Percentiles rank a stretch among this genome's conserved stretches.
Evolutionary conservation across 2,329 filamentous ascomycete genomes (phyloP).

Genomic region (Trichophyton benhamiae): DNA sequence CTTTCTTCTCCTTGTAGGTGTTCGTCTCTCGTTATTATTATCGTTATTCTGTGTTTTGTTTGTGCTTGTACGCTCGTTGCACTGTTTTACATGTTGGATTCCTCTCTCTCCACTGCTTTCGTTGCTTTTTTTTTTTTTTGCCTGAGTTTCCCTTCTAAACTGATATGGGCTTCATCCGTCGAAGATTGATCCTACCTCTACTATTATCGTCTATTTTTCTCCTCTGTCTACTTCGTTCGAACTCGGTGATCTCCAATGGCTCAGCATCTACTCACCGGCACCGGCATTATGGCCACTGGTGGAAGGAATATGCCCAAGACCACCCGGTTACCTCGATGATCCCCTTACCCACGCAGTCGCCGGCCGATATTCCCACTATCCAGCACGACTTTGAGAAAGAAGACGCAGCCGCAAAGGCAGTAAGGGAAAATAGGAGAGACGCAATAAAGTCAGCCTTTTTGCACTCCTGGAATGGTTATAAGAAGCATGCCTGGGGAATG

Average conservation of each 20-base stretch:
- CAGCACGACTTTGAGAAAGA: constrained; percentile 20
- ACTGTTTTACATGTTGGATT: background rate
- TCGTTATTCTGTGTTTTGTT: background rate
- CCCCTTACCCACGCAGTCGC: constrained; percentile 16
- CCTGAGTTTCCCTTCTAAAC: background rate
- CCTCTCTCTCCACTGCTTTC: background rate
- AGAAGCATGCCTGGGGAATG: constrained; percentile 44
- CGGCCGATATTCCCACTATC: constrained; percentile 18
- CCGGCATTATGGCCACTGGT: constrained; percentile 9
- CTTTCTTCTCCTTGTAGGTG: background rate
- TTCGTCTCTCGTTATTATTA: background rate
- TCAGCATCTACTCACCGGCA: background rate
- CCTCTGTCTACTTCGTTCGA: constrained; percentile 6
- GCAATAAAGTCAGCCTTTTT: constrained; percentile 42
- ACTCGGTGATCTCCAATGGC: constrained; percentile 1
- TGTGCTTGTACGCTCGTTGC: background rate
- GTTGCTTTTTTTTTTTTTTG: background rate
- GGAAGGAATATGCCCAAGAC: constrained; percentile 10
- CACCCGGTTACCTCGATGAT: constrained; percentile 17
- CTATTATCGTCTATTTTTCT: constrained; percentile 8
- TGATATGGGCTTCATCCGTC: constrained; percentile 5
- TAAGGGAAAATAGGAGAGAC: constrained; percentile 29
- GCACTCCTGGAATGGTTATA: constrained; percentile 51
- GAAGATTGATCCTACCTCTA: constrained; percentile 11
- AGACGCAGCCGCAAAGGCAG: constrained; percentile 19